Evolutionary conservation across 164 flowering plant species (phyloP).

Genomic region (Stephania cephalantha): DNA sequence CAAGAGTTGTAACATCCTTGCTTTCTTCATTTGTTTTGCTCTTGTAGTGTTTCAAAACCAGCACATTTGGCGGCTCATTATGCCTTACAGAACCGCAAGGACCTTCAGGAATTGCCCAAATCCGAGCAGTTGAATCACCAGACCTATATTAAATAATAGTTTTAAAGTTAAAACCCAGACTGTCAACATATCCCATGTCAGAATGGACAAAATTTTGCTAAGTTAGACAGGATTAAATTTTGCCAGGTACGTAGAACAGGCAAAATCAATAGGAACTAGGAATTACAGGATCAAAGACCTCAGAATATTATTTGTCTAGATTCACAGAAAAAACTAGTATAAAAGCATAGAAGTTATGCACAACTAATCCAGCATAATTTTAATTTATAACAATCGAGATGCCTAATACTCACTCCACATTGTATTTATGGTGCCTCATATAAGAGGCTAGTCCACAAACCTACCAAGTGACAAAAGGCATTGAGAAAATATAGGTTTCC

Average conservation of each 20-base stretch:
- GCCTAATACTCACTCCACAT: not conserved
- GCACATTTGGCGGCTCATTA: constrained; percentile 46
- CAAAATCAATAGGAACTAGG: not conserved
- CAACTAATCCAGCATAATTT: not conserved
- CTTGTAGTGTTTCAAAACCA: constrained; percentile 82
- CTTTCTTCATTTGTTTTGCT: constrained; percentile 82
- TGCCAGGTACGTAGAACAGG: not conserved
- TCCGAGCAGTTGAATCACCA: constrained; percentile 96
- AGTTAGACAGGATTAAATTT: not conserved
- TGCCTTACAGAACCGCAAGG: constrained; percentile 38
- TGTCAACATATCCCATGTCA: not conserved
- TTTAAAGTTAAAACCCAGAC: not conserved
- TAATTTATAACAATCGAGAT: not conserved
- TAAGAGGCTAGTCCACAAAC: not conserved
- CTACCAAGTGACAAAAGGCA: not conserved
- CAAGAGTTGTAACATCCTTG: constrained; percentile 96
- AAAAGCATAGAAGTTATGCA: not conserved
- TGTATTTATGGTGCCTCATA: not conserved
- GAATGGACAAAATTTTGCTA: not conserved
- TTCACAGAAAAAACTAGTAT: not conserved
- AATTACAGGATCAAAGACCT: not conserved
- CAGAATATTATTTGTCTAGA: not conserved
- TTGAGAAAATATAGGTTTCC: not conserved
- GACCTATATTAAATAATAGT: constrained; percentile 40
- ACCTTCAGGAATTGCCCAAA: constrained; percentile 79